phyloP scores from a whole-genome alignment of 2,329 filamentous ascomycete species.

The Cordyceps pruinosa region DNA sequence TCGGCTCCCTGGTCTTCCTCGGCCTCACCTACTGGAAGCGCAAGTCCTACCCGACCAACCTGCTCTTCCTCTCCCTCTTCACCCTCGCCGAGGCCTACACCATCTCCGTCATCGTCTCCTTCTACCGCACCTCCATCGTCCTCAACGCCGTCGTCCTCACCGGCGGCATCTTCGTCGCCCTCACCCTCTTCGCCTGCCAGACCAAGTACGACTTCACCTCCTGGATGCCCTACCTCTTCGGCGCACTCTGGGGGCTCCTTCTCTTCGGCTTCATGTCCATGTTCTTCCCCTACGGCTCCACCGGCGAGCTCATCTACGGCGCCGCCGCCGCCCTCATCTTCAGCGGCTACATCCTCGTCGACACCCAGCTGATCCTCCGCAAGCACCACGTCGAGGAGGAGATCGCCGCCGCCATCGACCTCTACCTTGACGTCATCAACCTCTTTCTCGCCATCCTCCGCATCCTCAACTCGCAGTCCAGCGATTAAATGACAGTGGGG shows the following conservation, averaged over 20 bases:
- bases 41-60: constrained; percentile 89
- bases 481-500: constrained; percentile 57
- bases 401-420: constrained; percentile 87
- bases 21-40: constrained; percentile 90
- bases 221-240: constrained; percentile 95
- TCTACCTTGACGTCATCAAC: constrained; percentile 96
- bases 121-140: constrained; percentile 78
- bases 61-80: constrained; percentile 85
- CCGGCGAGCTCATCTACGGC: constrained; percentile 79
- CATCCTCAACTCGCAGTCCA: constrained; percentile 92
- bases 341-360: constrained; percentile 88
- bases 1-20: constrained; percentile 79
- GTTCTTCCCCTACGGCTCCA: constrained; percentile 81
- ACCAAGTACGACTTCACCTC: constrained; percentile 96
- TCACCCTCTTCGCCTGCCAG: constrained; percentile 89
- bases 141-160: constrained; percentile 87
- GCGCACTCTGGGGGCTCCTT: constrained; percentile 80
- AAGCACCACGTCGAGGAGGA: constrained; percentile 98
- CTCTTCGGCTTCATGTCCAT: constrained; percentile 88
- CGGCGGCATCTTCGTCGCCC: constrained; percentile 70
- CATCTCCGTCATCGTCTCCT: constrained; percentile 85
- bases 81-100: constrained; percentile 90
- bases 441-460: constrained; percentile 91
- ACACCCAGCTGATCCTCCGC: constrained; percentile 91
- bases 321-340: constrained; percentile 79